Evolutionary conservation across 331 rosid genomes (phyloP).

Genomic region (Acacia concinna): DNA sequence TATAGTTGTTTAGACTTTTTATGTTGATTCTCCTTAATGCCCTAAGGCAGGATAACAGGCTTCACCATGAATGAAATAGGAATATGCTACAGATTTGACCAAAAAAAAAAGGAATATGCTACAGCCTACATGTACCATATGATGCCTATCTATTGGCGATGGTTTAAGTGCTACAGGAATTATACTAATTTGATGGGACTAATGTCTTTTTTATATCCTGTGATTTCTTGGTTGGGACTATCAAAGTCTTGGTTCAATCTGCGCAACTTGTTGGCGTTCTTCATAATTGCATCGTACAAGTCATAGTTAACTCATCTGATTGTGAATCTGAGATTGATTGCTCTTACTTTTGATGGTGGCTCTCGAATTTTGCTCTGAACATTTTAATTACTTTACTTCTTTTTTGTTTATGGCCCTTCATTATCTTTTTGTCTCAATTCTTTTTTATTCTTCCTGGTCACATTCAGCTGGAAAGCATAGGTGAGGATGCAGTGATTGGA

Average conservation of each 20-base stretch:
- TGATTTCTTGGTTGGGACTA: conserved; percentile 26
- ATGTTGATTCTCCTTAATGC: conserved; percentile 6
- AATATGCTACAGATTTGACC: background rate
- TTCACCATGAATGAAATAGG: conserved; percentile 9
- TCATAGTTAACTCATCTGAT: background rate
- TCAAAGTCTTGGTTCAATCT: background rate
- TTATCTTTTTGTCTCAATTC: background rate
- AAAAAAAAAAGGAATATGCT: conserved; percentile 7
- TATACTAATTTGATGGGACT: no score
- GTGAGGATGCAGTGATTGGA: conserved; percentile 61
- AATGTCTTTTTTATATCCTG: conserved; percentile 4
- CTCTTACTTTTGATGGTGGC: conserved; percentile 9
- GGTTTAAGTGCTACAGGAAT: background rate
- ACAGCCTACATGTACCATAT: background rate
- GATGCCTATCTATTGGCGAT: background rate
- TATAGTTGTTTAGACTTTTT: background rate
- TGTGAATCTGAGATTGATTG: background rate
- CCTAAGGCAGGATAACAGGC: conserved; percentile 18
- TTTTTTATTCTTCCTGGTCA: conserved; percentile 2
- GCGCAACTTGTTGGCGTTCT: background rate
- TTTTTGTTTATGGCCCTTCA: background rate
- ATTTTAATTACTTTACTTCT: background rate
- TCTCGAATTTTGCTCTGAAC: conserved; percentile 4
- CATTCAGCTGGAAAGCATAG: conserved; percentile 83
- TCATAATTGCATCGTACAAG: background rate